These are phyloP conservation scores for Boletus vermiculosoides DNA, from an alignment of 768 basidiomycete species.

Conservation along the genomic window DNA sequence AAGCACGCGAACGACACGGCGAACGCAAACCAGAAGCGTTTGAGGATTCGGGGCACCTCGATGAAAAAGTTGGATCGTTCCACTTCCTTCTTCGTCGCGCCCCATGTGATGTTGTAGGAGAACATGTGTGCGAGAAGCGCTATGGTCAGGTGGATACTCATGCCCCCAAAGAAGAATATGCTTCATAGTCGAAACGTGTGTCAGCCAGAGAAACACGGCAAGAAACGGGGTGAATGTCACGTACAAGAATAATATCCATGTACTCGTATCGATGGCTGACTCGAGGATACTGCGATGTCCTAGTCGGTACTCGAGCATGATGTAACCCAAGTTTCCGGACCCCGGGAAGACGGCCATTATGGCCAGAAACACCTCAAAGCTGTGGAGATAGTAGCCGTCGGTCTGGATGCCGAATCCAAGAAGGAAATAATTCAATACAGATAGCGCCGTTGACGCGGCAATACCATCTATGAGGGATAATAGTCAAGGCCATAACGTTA, in stretches of 20 bases:
- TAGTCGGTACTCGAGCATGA: slow-evolving; percentile 69
- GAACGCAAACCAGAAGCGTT: slow-evolving; percentile 72
- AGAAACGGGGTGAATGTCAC: neutral
- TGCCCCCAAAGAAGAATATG: slow-evolving; percentile 56
- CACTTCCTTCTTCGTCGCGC: slow-evolving; percentile 75
- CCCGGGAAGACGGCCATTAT: slow-evolving; percentile 72
- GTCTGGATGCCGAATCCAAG: slow-evolving; percentile 71
- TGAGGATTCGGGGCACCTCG: slow-evolving; percentile 81
- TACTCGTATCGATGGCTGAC: slow-evolving; percentile 23
- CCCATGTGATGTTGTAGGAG: slow-evolving; percentile 61
- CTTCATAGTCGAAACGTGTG: slow-evolving; percentile 5
- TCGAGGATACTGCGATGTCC: slow-evolving; percentile 36
- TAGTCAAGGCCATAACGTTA: neutral
- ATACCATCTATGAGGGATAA: slow-evolving; percentile 43
- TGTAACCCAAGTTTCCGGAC: slow-evolving; percentile 68
- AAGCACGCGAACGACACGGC: slow-evolving; percentile 51
- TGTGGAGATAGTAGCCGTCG: slow-evolving; percentile 74
- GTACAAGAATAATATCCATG: slow-evolving; percentile 38
- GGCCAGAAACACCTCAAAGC: slow-evolving; percentile 78
- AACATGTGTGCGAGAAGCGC: slow-evolving; percentile 59
- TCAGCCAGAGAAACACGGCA: neutral
- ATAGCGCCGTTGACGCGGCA: slow-evolving; percentile 61
- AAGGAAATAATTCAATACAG: slow-evolving; percentile 68
- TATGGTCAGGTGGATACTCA: slow-evolving; percentile 50
- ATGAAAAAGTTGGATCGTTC: slow-evolving; percentile 89